Evolutionary conservation across 495 filamentous ascomycete genomes (phyloP).

Genomic region (Penicillium angulare): DNA sequence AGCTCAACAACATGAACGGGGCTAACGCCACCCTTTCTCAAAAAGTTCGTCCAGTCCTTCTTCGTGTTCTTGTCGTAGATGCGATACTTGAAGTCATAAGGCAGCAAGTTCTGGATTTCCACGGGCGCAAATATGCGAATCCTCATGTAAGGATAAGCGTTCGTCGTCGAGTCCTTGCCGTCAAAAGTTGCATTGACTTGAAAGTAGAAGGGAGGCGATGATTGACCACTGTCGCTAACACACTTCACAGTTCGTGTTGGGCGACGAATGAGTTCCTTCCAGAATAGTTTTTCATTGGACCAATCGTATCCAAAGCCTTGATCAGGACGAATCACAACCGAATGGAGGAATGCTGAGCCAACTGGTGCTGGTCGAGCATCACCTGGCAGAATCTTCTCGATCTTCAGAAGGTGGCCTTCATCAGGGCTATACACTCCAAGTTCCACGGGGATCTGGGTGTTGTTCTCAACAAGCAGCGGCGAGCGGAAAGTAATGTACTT

Average conservation of each 20-base stretch:
- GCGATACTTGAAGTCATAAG: constrained; percentile 97
- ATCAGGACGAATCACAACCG: constrained; percentile 86
- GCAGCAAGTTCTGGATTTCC: constrained; percentile 90
- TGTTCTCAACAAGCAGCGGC: constrained; percentile 94
- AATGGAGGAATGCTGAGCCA: constrained; percentile 87
- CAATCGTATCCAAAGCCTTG: constrained; percentile 96
- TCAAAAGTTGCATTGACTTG: constrained; percentile 85
- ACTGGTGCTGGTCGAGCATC: constrained; percentile 90
- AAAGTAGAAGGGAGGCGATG: constrained; percentile 87
- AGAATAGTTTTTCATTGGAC: constrained; percentile 85
- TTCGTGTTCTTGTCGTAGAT: constrained; percentile 98
- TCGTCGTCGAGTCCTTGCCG: constrained; percentile 74
- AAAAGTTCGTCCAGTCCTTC: constrained; percentile 98
- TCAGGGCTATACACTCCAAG: constrained; percentile 87
- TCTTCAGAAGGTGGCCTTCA: constrained; percentile 89
- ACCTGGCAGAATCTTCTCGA: constrained; percentile 94
- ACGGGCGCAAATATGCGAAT: constrained; percentile 86
- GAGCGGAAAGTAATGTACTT: constrained; percentile 97
- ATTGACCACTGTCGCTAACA: constrained; percentile 74
- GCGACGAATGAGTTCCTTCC: constrained; percentile 83
- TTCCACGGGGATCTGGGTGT: constrained; percentile 94
- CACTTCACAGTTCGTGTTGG: constrained; percentile 85
- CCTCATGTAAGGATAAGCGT: constrained; percentile 89
- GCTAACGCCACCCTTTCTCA: constrained; percentile 92
- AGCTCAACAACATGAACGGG: constrained; percentile 96